Base-by-base conservation (phyloP, 805 yeast genomes). In the Wickerhamomyces silvicola region DNA sequence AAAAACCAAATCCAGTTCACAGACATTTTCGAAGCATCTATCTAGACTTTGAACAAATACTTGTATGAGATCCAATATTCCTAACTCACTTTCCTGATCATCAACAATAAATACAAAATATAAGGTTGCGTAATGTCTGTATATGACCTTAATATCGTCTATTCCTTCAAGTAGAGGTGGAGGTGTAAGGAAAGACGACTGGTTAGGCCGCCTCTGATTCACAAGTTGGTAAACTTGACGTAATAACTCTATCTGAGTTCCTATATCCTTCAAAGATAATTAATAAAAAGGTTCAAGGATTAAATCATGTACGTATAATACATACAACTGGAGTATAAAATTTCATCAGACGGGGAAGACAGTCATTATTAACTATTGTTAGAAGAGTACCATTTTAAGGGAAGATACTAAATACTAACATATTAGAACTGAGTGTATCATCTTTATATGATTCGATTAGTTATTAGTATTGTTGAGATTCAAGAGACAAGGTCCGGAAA, bases 21-120 rank as follows among this genome's bases (percentile, higher is more conserved):
- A 88, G 6, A 92, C 98, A 50, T 87, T 88, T 39, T 78, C 79
- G 59, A 92, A 92, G 57, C 98, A 92, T 37, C 81, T 76, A 54
- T 92, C 95, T 43, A 92, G 68, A 32, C 94, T 82, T 56, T 92
- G 97, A 4, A 92, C 98, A 66, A 92, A 90, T 26, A 92, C 97
- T 56, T 92, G 98, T 36, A 92, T 90, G 51, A 92, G 62, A 56
- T 92, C 98, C 27, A 92, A 60, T 29, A 90, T 90, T 2, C 97
- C 97, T 24, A 92, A 67, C 57, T 92, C 97, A 18, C 88, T 77
- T 57, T 92, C 98, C 54, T 88, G 97, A 41, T 83, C 92, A 58
- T 92, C 98, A 10, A 90, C 97, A 24, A 92, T 78, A 52, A 92
- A 87, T 18, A 94, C 95, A 62, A 92, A 92, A 57, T 84, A 90